A percentile compares a stretch with the other conserved stretches of the same genome.
Conservation (phyloP, 345 rosid species). For the Linum trigynum region DNA sequence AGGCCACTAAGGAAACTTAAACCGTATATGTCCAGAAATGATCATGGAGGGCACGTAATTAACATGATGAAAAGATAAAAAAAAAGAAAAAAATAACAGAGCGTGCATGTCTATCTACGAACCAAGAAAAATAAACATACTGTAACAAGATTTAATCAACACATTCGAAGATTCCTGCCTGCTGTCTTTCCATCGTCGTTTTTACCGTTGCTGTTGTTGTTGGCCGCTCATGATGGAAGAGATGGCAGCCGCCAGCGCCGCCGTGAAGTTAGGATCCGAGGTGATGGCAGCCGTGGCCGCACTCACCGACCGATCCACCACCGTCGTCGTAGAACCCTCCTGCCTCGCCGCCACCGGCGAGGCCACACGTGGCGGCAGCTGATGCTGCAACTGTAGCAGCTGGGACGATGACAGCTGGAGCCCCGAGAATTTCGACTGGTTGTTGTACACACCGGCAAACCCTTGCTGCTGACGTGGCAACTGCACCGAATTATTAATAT, state of each 20-base stretch:
- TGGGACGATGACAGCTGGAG: conserved; percentile 83
- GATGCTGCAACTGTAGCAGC: conserved; percentile 31
- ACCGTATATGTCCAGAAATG: too few species aligned
- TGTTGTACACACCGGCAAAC: too few species aligned
- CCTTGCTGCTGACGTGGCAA: neutral
- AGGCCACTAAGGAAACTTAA: too few species aligned
- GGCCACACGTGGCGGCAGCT: conserved; percentile 20
- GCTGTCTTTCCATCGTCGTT: too few species aligned
- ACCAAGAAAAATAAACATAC: too few species aligned
- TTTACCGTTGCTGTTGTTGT: conserved; percentile 17
- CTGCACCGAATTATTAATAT: too few species aligned
- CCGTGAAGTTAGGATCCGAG: conserved; percentile 85
- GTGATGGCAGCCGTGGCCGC: conserved; percentile 88
- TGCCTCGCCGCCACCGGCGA: conserved; percentile 15
- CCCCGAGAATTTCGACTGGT: conserved; percentile 86
- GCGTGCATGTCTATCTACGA: too few species aligned
- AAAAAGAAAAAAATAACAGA: too few species aligned
- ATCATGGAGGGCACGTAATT: too few species aligned
- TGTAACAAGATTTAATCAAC: too few species aligned
- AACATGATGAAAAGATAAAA: too few species aligned
- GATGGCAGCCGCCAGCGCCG: conserved; percentile 86
- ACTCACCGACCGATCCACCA: conserved; percentile 44
- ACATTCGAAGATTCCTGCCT: too few species aligned
- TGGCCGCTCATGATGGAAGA: conserved; percentile 60
- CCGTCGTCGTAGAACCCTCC: conserved; percentile 31